Evolutionary conservation across 495 filamentous ascomycete species (phyloP), one percentile per base, ranked within the genome.

Genomic region (Hypoxylon rickii): DNA sequence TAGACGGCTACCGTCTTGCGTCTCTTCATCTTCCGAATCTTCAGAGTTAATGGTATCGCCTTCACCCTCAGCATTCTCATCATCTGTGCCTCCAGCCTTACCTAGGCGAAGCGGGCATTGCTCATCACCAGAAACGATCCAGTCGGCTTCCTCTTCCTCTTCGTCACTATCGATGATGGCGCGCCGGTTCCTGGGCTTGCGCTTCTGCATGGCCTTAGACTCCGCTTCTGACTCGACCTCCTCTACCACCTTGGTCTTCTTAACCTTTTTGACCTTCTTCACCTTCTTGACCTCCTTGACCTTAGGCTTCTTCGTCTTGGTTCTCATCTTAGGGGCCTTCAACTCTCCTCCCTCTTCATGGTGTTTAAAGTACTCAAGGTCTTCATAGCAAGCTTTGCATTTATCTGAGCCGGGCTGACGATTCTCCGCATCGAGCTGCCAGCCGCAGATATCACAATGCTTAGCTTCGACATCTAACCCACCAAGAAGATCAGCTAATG

Each of bases 381-480:
- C 87, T 31, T 76, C 74, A 42, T 87, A 83, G 64, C 91, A 96
- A 33, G 88, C 88, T 17, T 65, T 71, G 69, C 91, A 96, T 47
- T 65, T 68, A 26, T 70, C 69, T 1, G 60, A 37, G 3, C 87
- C 79, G 53, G 84, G 79, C 12, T 80, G 76, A 5, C 88, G 88
- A 11, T 63, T 72, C 3, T 79, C 74, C 37, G 73, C 74, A 17
- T 77, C 82, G 16, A 97, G 75, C 7, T 88, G 82, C 38, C 78
- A 79, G 63, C 91, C 84, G 62, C 94, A 98, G 56, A 96, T 85
- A 54, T 97, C 92, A 61, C 94, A 98, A 49, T 89, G 86, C 74
- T 86, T 94, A 0, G 84, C 76, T 65, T 87, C 79, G 44, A 98
- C 87, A 51, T 83, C 89, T 54, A 97, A 77, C 3, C 86, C 89